Evolutionary conservation across 768 basidiomycete genomes (phyloP).

Genomic region (Tubosaeta sp.): DNA sequence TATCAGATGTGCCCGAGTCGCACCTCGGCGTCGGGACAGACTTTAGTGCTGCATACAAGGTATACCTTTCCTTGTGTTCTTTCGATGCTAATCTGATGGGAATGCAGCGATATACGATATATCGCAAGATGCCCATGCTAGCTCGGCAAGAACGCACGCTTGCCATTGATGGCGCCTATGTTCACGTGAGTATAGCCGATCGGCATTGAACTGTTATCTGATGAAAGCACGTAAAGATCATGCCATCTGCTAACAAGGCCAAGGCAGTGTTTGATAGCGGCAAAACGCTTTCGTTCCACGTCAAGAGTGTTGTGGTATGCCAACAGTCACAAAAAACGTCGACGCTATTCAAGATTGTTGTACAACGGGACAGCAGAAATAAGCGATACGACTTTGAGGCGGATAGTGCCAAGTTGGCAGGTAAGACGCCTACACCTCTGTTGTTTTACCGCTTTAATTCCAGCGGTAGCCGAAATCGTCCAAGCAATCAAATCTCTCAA

Average conservation of each 20-base stretch:
- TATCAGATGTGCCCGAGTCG: slow-evolving; percentile 61
- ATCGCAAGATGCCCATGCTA: slow-evolving; percentile 92
- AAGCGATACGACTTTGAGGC: slow-evolving; percentile 99
- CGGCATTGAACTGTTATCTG: slow-evolving; percentile 1
- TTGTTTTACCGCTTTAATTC: neutral
- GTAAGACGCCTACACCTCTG: slow-evolving; percentile 37
- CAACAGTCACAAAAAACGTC: slow-evolving; percentile 79
- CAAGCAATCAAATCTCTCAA: slow-evolving; percentile 66
- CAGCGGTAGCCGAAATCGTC: slow-evolving; percentile 64
- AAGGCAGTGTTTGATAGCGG: slow-evolving; percentile 84
- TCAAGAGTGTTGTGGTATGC: slow-evolving; percentile 80
- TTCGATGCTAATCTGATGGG: neutral
- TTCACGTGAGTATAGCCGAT: slow-evolving; percentile 55
- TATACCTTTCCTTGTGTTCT: slow-evolving; percentile 22
- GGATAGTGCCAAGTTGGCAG: slow-evolving; percentile 75
- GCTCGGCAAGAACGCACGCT: slow-evolving; percentile 88
- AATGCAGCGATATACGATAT: slow-evolving; percentile 80
- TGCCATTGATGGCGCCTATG: slow-evolving; percentile 93
- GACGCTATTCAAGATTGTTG: slow-evolving; percentile 83
- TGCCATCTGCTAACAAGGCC: slow-evolving; percentile 76
- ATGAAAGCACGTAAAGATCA: slow-evolving; percentile 51
- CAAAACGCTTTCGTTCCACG: slow-evolving; percentile 90
- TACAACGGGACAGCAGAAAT: slow-evolving; percentile 66
- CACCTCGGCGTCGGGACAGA: slow-evolving; percentile 65
- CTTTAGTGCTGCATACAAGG: slow-evolving; percentile 84